phyloP scores from a whole-genome alignment of 257 asterid species.

The Solanum neorickii region DNA sequence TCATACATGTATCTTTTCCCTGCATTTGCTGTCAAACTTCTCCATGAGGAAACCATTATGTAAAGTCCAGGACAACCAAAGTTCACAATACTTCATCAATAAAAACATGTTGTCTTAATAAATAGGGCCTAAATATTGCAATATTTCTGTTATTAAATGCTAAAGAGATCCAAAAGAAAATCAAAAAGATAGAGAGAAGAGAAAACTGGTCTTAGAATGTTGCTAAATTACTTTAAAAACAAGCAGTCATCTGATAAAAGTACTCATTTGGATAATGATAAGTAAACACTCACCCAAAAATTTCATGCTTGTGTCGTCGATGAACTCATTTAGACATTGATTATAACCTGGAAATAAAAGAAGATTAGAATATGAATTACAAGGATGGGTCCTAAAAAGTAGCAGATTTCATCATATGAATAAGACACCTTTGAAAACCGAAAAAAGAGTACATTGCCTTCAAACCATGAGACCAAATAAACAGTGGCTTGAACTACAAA shows the following conservation, averaged over 20 bases:
- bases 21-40: neutral
- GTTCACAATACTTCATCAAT: neutral
- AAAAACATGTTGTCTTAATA: neutral
- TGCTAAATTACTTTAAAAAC: neutral
- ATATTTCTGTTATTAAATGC: neutral
- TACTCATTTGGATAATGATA: neutral
- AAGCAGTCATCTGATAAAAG: neutral
- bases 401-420: neutral
- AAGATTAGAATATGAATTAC: neutral
- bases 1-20: neutral
- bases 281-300: neutral
- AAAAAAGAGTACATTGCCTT: neutral
- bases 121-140: neutral
- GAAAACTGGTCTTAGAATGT: neutral
- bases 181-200: neutral
- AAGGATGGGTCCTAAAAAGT: neutral
- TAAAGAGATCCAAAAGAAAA: neutral
- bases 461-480: neutral
- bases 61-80: neutral
- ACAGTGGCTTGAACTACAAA: neutral
- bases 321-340: neutral
- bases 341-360: neutral
- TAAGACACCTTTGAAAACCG: neutral
- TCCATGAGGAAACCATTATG: neutral
- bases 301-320: neutral